Base-by-base conservation (phyloP, 345 rosid species). In the Luvunga scandens region DNA sequence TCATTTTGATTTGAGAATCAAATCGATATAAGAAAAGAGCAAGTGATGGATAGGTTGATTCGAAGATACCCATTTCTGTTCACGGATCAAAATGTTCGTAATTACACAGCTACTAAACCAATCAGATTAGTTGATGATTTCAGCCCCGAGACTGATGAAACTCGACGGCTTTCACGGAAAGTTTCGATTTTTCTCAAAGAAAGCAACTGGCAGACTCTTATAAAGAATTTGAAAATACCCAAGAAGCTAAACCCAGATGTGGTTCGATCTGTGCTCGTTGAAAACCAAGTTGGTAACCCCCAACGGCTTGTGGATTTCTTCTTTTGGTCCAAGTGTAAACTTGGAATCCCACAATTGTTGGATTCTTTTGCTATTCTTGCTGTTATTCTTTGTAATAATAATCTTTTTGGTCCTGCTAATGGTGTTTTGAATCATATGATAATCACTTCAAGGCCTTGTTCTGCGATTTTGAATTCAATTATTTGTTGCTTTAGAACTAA, bases 231-330 rank as follows among this genome's bases (percentile, higher is more conserved):
- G 8, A 3, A 72, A 18, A 28, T 81, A 18, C 34, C 79, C 24
- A 76, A 48, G n/a, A 76, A 65, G 72, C 75, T 78, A 36, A 79
- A 78, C 72, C 81, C 86, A 64, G 79, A 78, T 55, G 79, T 83
- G 53, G 79, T 85, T 75, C 84, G 75, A 56, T 80, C 81, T 0
- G 79, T 83, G 39, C 64, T 83, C 56, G 69, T 67, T n/a, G 59
- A 76, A 50, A 80, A 66, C 56, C 85, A n/a, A 21, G 66, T 72
- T 59, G 77, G 24, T 62, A 83, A 81, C 33, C 79, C 85, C 18
- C 69, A 64, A 56, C 77, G 75, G 31, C 82, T 85, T 28, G 39
- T 73, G 7, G 61, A 60, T 69, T 85, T 85, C 83, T 83, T 83
- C 72, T 68, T 56, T 39, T 83, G 88, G 86, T 75, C 78, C 31